A percentile compares a stretch with the other conserved stretches of the same genome.
These are phyloP conservation scores for Oleoguttula mirabilis DNA, from an alignment of 495 filamentous ascomycete genomes.

Conservation along the genomic window DNA sequence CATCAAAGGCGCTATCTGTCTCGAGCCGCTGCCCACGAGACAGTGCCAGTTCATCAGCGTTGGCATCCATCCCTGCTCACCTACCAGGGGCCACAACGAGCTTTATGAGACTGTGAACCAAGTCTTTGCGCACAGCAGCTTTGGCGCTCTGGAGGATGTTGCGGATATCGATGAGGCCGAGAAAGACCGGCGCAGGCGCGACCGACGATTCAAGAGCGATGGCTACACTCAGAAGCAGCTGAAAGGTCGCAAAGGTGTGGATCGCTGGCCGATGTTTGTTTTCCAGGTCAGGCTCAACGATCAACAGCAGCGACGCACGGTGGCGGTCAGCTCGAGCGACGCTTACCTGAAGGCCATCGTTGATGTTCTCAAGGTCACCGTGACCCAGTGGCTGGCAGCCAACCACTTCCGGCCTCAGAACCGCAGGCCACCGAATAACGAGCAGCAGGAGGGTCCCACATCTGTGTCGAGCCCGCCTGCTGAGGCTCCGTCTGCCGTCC, in stretches of 20 bases:
- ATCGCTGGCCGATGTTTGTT: constrained; percentile 87
- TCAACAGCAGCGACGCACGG: not conserved
- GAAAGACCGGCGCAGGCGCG: constrained; percentile 28
- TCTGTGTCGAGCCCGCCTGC: constrained; percentile 1
- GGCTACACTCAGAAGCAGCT: constrained; percentile 46
- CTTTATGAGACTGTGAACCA: constrained; percentile 71
- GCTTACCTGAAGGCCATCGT: constrained; percentile 33
- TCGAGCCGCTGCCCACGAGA: constrained; percentile 55
- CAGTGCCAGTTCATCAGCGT: constrained; percentile 69
- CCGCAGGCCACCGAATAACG: constrained; percentile 1
- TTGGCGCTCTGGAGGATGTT: constrained; percentile 50
- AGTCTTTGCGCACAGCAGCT: constrained; percentile 64
- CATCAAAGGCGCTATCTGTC: constrained; percentile 57
- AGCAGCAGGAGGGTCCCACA: constrained; percentile 6
- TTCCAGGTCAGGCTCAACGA: constrained; percentile 49
- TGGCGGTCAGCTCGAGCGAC: constrained; percentile 27
- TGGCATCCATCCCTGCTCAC: constrained; percentile 39
- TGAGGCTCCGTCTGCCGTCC: not conserved
- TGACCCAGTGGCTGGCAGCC: constrained; percentile 29
- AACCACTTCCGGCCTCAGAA: constrained; percentile 29
- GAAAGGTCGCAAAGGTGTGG: constrained; percentile 51
- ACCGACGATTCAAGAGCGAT: constrained; percentile 36
- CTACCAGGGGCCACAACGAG: constrained; percentile 44
- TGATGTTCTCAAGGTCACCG: constrained; percentile 23
- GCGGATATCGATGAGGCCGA: constrained; percentile 27